Base-by-base conservation (phyloP, 352 stramenopile genomes). In the Pythium dissotocum region DNA sequence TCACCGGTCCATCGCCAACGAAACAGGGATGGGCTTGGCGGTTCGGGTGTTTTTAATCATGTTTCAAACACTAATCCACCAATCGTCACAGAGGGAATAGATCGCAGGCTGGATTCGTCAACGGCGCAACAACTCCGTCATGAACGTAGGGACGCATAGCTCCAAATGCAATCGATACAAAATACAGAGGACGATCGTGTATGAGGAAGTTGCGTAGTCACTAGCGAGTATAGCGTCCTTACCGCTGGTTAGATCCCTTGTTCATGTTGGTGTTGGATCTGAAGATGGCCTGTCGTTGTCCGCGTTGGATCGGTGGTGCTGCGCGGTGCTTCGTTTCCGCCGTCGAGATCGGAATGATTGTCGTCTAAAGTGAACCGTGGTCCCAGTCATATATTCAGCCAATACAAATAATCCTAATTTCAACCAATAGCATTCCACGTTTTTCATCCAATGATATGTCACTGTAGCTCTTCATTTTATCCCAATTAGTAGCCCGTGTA, bases 21-120 rank as follows among this genome's bases (percentile, higher is more conserved):
- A 57, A 57, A 55, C 10, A 51, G n/a, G 12, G 53, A 68, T 60
- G 61, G 53, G 53, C 28, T 13, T 2, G 6, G 13, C 61, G 40
- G 53, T 61, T 56, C 53, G n/a, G 6, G 1, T 49, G 63, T 24
- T 64, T 71, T 71, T 10, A 70, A 44, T 60, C 56, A 35, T 63
- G 40, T 63, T 53, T 54, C 4, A 30, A 69, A 61, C 51, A 33
- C 18, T 8, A 16, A 14, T 28, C n/a, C n/a, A 24, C 44, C 44
- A 32, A 52, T 30, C 46, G 46, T 14, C 9, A 7, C n/a, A 4
- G 46, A 53, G 0, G n/a, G n/a, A 53, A 13, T 32, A 53, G 46
- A 53, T 53, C 46, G 46, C 46, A 53, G 21, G 21, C 21, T 24
- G 21, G 0, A 44, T 44, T 26, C 42, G 42, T 51, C 42, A 0